Conservation (phyloP, 2,329 filamentous ascomycete genomes). For the Trichoderma sp. region DNA sequence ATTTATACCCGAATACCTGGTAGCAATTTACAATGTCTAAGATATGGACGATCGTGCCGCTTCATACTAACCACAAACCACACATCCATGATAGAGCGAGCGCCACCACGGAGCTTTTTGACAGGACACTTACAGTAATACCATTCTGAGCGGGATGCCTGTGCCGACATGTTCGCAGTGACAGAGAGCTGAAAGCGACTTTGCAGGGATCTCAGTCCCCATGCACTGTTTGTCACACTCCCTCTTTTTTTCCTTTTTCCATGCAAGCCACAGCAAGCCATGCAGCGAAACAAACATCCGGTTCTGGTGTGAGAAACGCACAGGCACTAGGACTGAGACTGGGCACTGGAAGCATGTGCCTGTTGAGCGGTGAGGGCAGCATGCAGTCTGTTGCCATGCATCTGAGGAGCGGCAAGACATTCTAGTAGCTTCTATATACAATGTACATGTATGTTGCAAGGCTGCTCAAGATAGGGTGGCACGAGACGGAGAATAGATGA, state of each 20-base stretch:
- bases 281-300: background rate
- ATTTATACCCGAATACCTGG: background rate
- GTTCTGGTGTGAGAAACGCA: background rate
- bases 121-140: too few species aligned
- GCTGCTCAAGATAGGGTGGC: background rate
- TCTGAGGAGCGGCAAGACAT: background rate
- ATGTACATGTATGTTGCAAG: background rate
- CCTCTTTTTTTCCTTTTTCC: background rate
- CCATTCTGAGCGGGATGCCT: background rate
- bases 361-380: background rate
- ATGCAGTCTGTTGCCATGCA: background rate
- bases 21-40: background rate
- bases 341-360: background rate
- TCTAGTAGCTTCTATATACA: background rate
- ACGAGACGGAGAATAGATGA: background rate
- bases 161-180: background rate
- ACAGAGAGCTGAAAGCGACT: background rate
- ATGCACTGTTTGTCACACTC: background rate
- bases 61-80: background rate
- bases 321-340: background rate
- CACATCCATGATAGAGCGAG: background rate
- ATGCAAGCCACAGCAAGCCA: conserved; percentile 1
- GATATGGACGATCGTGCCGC: background rate
- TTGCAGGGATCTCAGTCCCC: background rate
- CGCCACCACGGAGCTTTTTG: background rate